phyloP scores from a whole-genome alignment of 768 basidiomycete genomes.

The Trametes cubensis region DNA sequence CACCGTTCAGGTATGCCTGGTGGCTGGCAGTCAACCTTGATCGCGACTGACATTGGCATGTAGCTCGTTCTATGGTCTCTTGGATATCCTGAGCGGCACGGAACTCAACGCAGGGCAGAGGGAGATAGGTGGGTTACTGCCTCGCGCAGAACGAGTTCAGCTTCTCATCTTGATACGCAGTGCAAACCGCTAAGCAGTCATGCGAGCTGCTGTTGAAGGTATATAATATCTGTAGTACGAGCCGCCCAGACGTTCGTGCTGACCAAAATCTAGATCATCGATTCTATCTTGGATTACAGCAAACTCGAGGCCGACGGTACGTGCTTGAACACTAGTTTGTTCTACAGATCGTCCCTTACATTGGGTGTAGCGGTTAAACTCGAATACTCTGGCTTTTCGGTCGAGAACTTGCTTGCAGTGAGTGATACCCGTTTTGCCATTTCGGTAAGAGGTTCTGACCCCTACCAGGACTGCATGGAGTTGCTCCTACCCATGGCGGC shows the following conservation, averaged over 20 bases:
- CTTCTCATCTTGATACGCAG: conserved; percentile 36
- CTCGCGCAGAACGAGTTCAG: not conserved
- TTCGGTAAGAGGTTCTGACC: not conserved
- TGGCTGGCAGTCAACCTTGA: not conserved
- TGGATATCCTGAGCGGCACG: conserved; percentile 74
- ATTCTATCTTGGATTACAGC: conserved; percentile 78
- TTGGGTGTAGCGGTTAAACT: conserved; percentile 60
- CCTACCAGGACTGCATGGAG: conserved; percentile 70
- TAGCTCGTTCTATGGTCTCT: conserved; percentile 75
- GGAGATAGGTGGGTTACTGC: conserved; percentile 56
- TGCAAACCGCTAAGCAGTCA: conserved; percentile 78
- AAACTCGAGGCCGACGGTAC: conserved; percentile 75
- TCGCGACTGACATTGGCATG: not conserved
- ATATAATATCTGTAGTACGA: not conserved
- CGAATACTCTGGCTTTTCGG: conserved; percentile 64
- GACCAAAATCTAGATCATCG: conserved; percentile 58
- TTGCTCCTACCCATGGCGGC: conserved; percentile 74
- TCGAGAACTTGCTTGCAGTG: conserved; percentile 74
- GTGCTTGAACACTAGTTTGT: not conserved
- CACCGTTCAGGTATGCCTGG: conserved; percentile 67
- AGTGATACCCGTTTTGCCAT: conserved; percentile 22
- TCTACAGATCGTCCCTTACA: not conserved
- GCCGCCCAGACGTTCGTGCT: not conserved
- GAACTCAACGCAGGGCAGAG: conserved; percentile 69
- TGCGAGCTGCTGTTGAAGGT: conserved; percentile 76